Percentiles rank a stretch among this genome's conserved stretches.
phyloP scores from a whole-genome alignment of 129 eudicot genomes.

The Apium graveolens region DNA sequence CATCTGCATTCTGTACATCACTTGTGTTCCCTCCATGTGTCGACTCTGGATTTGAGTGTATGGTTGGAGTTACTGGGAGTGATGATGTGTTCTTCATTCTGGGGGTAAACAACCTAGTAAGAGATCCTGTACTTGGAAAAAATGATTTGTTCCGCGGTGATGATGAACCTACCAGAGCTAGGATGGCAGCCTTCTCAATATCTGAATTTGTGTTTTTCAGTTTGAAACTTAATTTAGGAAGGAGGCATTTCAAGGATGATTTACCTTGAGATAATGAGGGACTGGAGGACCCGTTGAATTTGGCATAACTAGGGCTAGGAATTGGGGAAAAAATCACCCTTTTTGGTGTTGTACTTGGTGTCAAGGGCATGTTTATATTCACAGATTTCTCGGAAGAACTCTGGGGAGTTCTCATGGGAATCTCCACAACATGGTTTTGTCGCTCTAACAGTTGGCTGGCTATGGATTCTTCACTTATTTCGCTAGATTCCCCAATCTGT shows the following conservation, averaged over 20 bases:
- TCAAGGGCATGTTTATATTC: slow-evolving; percentile 44
- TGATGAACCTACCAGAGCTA: slow-evolving; percentile 80
- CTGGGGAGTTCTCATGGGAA: slow-evolving; percentile 38
- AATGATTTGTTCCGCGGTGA: slow-evolving; percentile 31
- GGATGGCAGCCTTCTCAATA: slow-evolving; percentile 68
- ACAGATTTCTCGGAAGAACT: slow-evolving; percentile 39
- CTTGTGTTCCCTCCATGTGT: slow-evolving; percentile 60
- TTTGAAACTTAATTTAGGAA: slow-evolving; percentile 80
- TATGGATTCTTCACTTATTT: slow-evolving; percentile 54
- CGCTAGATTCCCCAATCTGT: slow-evolving; percentile 52
- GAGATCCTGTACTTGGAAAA: slow-evolving; percentile 32
- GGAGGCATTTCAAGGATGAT: slow-evolving; percentile 58
- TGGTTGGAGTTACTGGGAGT: slow-evolving; percentile 62
- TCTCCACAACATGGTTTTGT: slow-evolving; percentile 34
- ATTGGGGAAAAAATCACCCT: slow-evolving; percentile 58
- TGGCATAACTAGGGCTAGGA: slow-evolving; percentile 49
- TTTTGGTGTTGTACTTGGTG: slow-evolving; percentile 71
- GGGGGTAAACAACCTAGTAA: slow-evolving; percentile 43
- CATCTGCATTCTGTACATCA: slow-evolving; percentile 28
- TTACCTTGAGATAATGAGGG: slow-evolving; percentile 42
- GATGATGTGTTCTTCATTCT: slow-evolving; percentile 55
- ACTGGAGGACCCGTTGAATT: slow-evolving; percentile 32
- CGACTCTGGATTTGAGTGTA: slow-evolving; percentile 95
- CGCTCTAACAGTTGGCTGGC: slow-evolving; percentile 21
- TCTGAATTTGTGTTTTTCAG: slow-evolving; percentile 59